Percentiles rank a stretch among this genome's conserved stretches.
Evolutionary conservation across 345 rosid species (phyloP).

Genomic region (Orychophragmus violaceus): DNA sequence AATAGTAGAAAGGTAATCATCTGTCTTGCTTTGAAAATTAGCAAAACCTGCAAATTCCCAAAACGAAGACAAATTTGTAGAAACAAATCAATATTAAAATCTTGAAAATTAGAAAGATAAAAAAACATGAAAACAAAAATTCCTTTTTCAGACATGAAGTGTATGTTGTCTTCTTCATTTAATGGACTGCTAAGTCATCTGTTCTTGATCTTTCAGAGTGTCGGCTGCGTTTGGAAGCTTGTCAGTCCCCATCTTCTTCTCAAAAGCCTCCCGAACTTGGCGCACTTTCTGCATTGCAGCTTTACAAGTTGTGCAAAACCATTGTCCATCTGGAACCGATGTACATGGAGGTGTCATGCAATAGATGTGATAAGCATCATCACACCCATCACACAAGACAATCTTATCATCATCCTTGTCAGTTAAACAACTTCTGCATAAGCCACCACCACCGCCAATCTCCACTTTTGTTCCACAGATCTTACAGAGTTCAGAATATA

Average conservation of each 20-base stretch:
- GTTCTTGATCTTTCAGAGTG: slow-evolving; percentile 48
- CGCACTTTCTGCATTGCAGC: slow-evolving; percentile 45
- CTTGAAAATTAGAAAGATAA: no score
- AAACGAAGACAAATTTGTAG: no score
- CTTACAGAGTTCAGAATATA: slow-evolving; percentile 37
- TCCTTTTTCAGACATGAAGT: no score
- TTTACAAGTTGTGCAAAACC: slow-evolving; percentile 78
- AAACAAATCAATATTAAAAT: background rate
- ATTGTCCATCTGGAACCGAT: slow-evolving; percentile 55
- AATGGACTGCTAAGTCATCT: slow-evolving; percentile 28
- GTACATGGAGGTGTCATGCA: slow-evolving; percentile 67
- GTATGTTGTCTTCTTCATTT: no score
- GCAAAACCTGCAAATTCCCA: no score
- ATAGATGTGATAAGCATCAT: slow-evolving; percentile 81
- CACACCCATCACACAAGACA: slow-evolving; percentile 87
- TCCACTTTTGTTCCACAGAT: slow-evolving; percentile 46
- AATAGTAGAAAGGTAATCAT: no score
- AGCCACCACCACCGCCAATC: slow-evolving; percentile 38
- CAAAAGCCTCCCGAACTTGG: slow-evolving; percentile 42
- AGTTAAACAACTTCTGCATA: slow-evolving; percentile 69
- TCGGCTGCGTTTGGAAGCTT: slow-evolving; percentile 76
- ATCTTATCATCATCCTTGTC: slow-evolving; percentile 75
- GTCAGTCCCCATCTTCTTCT: slow-evolving; percentile 37
- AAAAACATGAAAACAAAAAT: no score
- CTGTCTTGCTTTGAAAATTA: no score